Evolutionary conservation across 2,329 filamentous ascomycete species (phyloP).

Genomic region (Penicillium sp.): DNA sequence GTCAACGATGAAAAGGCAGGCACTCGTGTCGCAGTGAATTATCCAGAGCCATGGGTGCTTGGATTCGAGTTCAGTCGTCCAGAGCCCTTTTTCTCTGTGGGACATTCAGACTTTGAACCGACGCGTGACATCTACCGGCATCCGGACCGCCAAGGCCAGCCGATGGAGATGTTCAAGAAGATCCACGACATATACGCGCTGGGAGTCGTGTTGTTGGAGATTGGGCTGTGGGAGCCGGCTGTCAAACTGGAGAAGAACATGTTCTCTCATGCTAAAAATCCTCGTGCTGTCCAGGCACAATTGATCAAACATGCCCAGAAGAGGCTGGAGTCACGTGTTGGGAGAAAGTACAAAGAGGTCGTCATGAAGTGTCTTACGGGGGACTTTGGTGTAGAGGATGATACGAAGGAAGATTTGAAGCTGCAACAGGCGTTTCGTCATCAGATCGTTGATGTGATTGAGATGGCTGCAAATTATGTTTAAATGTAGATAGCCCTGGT

Average conservation of each 20-base stretch:
- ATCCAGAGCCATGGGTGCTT: slow-evolving; percentile 17
- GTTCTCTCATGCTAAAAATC: slow-evolving; percentile 8
- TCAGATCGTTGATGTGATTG: slow-evolving; percentile 18
- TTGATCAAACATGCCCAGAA: slow-evolving; percentile 16
- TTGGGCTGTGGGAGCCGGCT: slow-evolving; percentile 28
- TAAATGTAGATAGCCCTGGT: neutral
- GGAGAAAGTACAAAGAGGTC: slow-evolving; percentile 14
- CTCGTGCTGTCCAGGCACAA: slow-evolving; percentile 12
- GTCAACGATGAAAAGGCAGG: neutral
- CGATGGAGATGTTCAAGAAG: slow-evolving; percentile 36
- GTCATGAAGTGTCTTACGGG: slow-evolving; percentile 16
- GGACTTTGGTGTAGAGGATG: slow-evolving; percentile 11
- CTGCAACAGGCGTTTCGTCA: slow-evolving; percentile 13
- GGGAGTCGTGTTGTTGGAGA: slow-evolving; percentile 49
- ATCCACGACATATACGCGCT: slow-evolving; percentile 48
- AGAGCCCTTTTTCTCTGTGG: slow-evolving; percentile 16
- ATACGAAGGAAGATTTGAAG: slow-evolving; percentile 19
- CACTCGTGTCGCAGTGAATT: slow-evolving; percentile 11
- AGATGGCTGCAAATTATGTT: slow-evolving; percentile 17
- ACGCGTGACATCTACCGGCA: slow-evolving; percentile 34
- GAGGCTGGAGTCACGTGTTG: slow-evolving; percentile 9
- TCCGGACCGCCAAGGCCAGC: slow-evolving; percentile 39
- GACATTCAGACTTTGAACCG: slow-evolving; percentile 17
- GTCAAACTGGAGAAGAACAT: slow-evolving; percentile 15
- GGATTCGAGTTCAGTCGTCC: slow-evolving; percentile 19